Base-by-base conservation (phyloP, 257 asterid genomes). In the Cynanchum wilfordii region DNA sequence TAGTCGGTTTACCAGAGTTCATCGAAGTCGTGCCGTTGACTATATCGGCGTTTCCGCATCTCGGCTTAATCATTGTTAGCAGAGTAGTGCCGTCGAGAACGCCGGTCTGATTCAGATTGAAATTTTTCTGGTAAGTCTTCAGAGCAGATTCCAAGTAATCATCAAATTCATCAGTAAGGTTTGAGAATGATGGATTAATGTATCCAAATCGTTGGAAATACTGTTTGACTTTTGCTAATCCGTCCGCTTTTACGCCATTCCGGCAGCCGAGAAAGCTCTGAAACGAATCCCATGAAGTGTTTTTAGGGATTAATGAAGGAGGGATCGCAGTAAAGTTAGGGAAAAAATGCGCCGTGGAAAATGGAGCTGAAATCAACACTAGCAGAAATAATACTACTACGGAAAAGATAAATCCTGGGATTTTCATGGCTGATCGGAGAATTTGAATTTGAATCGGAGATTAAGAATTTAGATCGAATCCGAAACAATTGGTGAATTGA, bases 21-120 rank as follows among this genome's bases (percentile, higher is more conserved):
- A 90, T 92, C 0, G 84, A 76, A 15, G 90, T 84, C 0, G 90
- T 73, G 13, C 92, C 96, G 68, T 92, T 90, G 33, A 86, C 82
- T 30, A 90, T 71, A 67, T 92, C 97, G 13, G 96, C 72, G 71
- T 89, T 89, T 19, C 98, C 97, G 68, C 98, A 92, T 65, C 98
- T 78, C 5, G 98, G 98, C 2, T 22, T 76, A 4, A 81, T 77
- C 72, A 92, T 78, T 72, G 82, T 90, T 2, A 78, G 70, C 30
- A 90, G 27, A 2, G 98, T 92, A 0, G 71, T 58, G 10, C 63
- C 69, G 71, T 92, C 92, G 60, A 92, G 80, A 24, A 81, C 79
- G 11, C 98, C 95, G 74, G 89, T 92, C 20, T 77, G 55, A 22
- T 88, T 79, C 76, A 90, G 91, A 74, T 88, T 90, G 86, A 92